Evolutionary conservation across 148 eudicot species (phyloP), one percentile per base, ranked within the genome.

Genomic region (Rheum nobile): DNA sequence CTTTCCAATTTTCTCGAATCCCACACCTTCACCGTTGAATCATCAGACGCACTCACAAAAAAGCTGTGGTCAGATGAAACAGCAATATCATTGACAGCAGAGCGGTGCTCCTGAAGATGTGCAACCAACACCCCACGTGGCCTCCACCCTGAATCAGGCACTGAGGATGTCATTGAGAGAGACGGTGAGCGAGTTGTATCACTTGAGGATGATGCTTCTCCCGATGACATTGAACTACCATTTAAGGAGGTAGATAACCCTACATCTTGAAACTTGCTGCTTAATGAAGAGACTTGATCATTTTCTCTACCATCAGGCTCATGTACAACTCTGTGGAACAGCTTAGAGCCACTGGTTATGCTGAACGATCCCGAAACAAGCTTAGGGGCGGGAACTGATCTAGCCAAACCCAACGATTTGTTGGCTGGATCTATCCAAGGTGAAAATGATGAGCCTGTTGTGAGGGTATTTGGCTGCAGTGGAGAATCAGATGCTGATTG

Each of bases 61-160:
- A 91, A 91, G 55, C 83, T 90, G 39, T 95, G 84, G 82, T 95
- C 98, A 16, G 88, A 80, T 48, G 98, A 95, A 76, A 91, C 83
- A 35, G 97, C 87, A 71, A 95, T 91, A 75, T 90, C 96, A 75
- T 91, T 95, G 69, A 95, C 98, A 76, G 96, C 93, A 77, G 97
- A 91, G 39, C 91, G 86, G 77, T 95, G 98, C 85, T 95, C 98
- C 77, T 92, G 98, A 31, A 95, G 89, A 78, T 95, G 98, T 42
- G 98, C 98, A 78, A 95, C 93, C 88, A 95, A 81, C 76, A 95
- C 97, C 48, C 98, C 98, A 77, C 97, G 96, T 26, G 98, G 97
- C 84, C 89, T 90, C 98, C 98, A 95, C 59, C 98, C 98, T 44
- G 93, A 88, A 86, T 90, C 96, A 59, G 90, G 91, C 78, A 87